Conservation (phyloP, 2,329 filamentous ascomycete species). For the Cladorrhinum sp. region DNA sequence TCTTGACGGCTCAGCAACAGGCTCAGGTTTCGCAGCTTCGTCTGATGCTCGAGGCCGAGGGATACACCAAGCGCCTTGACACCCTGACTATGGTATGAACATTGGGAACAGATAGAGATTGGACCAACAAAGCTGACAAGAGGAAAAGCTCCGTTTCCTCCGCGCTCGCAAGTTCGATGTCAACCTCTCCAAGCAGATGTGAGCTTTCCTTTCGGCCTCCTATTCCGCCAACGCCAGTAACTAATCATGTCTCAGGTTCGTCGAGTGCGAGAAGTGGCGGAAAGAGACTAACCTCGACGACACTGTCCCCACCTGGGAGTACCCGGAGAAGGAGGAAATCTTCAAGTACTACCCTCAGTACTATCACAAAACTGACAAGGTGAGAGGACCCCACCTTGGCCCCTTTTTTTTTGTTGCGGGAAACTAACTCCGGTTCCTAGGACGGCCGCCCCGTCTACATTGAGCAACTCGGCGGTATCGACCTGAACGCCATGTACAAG, state of each 20-base stretch:
- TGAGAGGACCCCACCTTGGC: conserved; percentile 32
- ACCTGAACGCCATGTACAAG: conserved; percentile 85
- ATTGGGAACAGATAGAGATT: neutral
- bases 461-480: conserved; percentile 90
- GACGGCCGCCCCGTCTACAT: conserved; percentile 97
- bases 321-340: conserved; percentile 78
- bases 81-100: conserved; percentile 78
- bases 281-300: conserved; percentile 81
- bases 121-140: neutral
- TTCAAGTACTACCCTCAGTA: conserved; percentile 96
- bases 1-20: conserved; percentile 83
- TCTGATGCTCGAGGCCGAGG: conserved; percentile 76
- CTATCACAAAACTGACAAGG: conserved; percentile 95
- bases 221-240: too few relatives aligned
- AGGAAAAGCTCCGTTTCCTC: conserved; percentile 73
- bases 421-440: conserved; percentile 44
- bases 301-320: conserved; percentile 76
- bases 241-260: too few relatives aligned
- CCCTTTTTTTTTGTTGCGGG: neutral
- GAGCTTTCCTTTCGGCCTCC: too few relatives aligned
- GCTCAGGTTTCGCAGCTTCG: conserved; percentile 85
- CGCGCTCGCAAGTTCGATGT: conserved; percentile 95
- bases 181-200: conserved; percentile 79
- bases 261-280: conserved; percentile 88
- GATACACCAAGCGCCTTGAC: conserved; percentile 80